A percentile compares a stretch with the other conserved stretches of the same genome.
These are phyloP conservation scores for Physcomitrium patens DNA, from an alignment of 225 moss, liverwort and hornwort species.

Conservation along the genomic window DNA sequence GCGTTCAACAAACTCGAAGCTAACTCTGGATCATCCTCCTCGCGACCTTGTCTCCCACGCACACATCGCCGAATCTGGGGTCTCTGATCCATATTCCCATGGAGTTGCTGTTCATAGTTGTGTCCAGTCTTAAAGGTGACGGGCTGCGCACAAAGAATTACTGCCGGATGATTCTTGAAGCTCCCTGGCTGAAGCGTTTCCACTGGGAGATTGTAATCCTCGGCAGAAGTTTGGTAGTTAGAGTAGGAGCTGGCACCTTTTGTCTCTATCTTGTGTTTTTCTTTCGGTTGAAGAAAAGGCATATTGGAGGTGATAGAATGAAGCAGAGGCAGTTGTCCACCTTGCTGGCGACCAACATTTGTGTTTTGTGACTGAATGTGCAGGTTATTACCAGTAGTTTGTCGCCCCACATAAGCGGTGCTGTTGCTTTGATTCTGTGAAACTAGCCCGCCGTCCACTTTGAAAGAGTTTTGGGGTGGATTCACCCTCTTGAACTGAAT, in stretches of 20 bases:
- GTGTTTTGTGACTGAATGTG: slow-evolving; percentile 2
- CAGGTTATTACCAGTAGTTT: slow-evolving; percentile 17
- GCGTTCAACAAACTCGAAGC: not conserved
- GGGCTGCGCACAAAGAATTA: not conserved
- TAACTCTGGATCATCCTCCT: not conserved
- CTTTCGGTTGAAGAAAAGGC: slow-evolving; percentile 40
- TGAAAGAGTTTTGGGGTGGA: slow-evolving; percentile 4
- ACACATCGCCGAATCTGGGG: not conserved
- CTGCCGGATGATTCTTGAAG: slow-evolving; percentile 32
- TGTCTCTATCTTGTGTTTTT: slow-evolving; percentile 19
- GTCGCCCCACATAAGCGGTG: not conserved
- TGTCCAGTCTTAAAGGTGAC: slow-evolving; percentile 5
- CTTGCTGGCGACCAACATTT: not conserved
- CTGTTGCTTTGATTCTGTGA: not conserved
- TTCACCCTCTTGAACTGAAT: slow-evolving; percentile 34
- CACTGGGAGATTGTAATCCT: not conserved
- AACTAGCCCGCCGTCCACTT: not conserved
- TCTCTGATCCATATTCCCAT: slow-evolving; percentile 5
- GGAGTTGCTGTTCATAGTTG: slow-evolving; percentile 22
- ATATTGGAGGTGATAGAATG: slow-evolving; percentile 46
- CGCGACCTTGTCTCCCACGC: not conserved
- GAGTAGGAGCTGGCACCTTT: not conserved
- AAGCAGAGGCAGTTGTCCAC: slow-evolving; percentile 20
- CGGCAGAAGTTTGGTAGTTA: not conserved
- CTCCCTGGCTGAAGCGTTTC: not conserved